Evolutionary conservation across 2,329 filamentous ascomycete genomes (phyloP).

Genomic region (Dothiorella sarmentorum): DNA sequence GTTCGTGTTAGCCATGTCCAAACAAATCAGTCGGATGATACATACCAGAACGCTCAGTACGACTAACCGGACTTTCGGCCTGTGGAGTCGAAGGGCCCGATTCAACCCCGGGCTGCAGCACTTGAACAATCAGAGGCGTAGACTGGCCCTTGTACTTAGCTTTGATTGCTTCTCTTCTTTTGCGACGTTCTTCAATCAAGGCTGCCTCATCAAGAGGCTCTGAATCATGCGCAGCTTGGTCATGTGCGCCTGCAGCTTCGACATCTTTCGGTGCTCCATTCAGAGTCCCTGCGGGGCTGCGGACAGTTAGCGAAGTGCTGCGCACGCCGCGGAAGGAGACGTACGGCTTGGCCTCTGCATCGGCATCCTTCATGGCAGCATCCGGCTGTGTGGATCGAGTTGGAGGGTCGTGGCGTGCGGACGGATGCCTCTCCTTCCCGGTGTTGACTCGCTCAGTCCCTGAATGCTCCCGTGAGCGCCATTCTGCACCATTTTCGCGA

Average conservation of each 20-base stretch:
- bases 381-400: background rate
- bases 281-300: background rate
- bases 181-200: conserved; percentile 79
- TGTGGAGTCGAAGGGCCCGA: conserved; percentile 55
- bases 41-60: conserved; percentile 37
- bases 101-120: conserved; percentile 62
- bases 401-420: background rate
- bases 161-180: conserved; percentile 77
- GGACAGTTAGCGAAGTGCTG: background rate
- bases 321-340: background rate
- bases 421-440: background rate
- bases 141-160: conserved; percentile 72
- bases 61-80: conserved; percentile 39
- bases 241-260: conserved; percentile 29
- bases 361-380: background rate
- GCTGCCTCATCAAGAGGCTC: conserved; percentile 64
- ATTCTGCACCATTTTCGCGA: conserved; percentile 13
- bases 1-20: background rate
- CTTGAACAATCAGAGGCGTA: conserved; percentile 71
- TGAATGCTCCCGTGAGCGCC: conserved; percentile 16
- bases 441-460: background rate
- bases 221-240: conserved; percentile 48
- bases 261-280: background rate
- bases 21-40: conserved; percentile 26
- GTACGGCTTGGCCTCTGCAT: background rate